phyloP scores from a whole-genome alignment of 306 rosid species.

The Dalbergia cultrata region DNA sequence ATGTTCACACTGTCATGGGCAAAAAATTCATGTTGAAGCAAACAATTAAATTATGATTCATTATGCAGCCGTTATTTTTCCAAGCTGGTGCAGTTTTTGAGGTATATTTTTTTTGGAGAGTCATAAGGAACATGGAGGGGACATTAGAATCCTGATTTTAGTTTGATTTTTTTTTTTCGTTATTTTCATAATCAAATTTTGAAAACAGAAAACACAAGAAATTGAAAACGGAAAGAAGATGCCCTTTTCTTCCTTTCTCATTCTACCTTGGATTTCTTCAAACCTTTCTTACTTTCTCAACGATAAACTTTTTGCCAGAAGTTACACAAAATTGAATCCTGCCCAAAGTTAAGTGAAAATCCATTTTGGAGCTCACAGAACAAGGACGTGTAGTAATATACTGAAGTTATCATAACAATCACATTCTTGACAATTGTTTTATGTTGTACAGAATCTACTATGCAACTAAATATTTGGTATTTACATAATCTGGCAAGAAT shows the following conservation, averaged over 20 bases:
- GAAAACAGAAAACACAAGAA: too few relatives aligned
- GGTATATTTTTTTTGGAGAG: neutral
- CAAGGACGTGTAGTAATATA: neutral
- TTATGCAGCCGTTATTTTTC: neutral
- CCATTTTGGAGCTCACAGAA: neutral
- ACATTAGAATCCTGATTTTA: too few relatives aligned
- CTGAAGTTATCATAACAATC: neutral
- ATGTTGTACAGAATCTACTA: neutral
- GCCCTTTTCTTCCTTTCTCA: neutral
- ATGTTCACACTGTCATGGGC: too few relatives aligned
- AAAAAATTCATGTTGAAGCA: too few relatives aligned
- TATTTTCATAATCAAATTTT: too few relatives aligned
- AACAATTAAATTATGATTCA: neutral
- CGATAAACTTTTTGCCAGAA: neutral
- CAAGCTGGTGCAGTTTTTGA: neutral
- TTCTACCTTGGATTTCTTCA: neutral
- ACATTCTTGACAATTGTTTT: slow-evolving; percentile 10
- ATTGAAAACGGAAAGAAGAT: too few relatives aligned
- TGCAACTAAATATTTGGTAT: slow-evolving; percentile 23
- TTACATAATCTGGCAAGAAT: slow-evolving; percentile 30
- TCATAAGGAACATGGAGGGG: neutral
- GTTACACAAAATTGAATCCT: neutral
- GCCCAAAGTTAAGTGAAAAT: neutral
- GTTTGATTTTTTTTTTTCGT: too few relatives aligned
- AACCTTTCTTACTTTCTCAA: neutral